Evolutionary conservation across 805 yeast species (phyloP).

Genomic region (Yarrowia yakushimensis): DNA sequence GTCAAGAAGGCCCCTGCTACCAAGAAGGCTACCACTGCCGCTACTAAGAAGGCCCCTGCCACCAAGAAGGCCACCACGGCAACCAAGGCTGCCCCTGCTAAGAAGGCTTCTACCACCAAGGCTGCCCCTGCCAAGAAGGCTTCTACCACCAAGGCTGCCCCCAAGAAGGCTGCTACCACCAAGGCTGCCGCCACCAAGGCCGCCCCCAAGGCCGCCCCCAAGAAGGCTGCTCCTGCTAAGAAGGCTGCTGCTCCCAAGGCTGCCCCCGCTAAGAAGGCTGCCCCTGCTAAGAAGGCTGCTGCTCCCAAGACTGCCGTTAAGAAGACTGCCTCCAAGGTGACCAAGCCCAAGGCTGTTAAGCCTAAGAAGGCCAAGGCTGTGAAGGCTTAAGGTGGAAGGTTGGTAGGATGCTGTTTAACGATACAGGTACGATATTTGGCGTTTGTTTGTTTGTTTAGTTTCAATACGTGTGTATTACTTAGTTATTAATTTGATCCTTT

Average conservation of each 20-base stretch:
- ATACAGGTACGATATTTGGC: constrained; percentile 15
- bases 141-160: neutral
- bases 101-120: constrained; percentile 24
- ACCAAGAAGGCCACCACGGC: constrained; percentile 34
- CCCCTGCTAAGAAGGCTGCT: constrained; percentile 33
- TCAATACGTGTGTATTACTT: constrained; percentile 22
- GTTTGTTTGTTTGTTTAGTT: constrained; percentile 22
- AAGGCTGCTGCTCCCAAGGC: constrained; percentile 29
- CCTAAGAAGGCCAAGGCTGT: constrained; percentile 32
- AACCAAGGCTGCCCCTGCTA: constrained; percentile 34
- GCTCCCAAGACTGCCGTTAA: constrained; percentile 31
- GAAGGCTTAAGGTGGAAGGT: constrained; percentile 31
- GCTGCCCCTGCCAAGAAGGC: neutral
- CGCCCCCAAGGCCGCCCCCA: constrained; percentile 35
- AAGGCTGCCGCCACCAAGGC: constrained; percentile 30
- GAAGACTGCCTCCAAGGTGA: constrained; percentile 35
- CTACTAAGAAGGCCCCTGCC: constrained; percentile 33
- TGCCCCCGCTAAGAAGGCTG: constrained; percentile 35
- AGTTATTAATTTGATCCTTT: constrained; percentile 15
- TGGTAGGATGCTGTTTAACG: neutral
- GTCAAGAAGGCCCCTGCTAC: constrained; percentile 32
- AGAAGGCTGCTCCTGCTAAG: constrained; percentile 35
- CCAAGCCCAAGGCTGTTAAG: constrained; percentile 33
- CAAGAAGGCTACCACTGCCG: constrained; percentile 22
- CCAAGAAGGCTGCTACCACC: constrained; percentile 30